These are phyloP conservation scores for Termitomyces sp. DNA, from an alignment of 768 basidiomycete species.

Conservation along the genomic window DNA sequence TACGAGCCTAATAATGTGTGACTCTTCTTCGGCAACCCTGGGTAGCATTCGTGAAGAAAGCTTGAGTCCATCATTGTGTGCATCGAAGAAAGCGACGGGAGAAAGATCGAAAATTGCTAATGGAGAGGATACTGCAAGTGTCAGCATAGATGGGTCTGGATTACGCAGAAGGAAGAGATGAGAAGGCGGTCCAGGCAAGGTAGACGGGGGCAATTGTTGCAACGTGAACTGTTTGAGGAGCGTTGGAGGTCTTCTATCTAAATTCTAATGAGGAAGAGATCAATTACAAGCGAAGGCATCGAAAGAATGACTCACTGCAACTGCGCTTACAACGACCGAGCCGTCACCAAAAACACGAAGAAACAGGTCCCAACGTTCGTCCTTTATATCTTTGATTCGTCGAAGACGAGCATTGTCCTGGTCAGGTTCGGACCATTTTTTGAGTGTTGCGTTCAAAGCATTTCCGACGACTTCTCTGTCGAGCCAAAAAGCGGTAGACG, in stretches of 20 bases:
- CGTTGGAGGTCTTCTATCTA: constrained; percentile 85
- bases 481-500: constrained; percentile 62
- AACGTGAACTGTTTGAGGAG: constrained; percentile 71
- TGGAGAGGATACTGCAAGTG: constrained; percentile 63
- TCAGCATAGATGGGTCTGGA: constrained; percentile 36
- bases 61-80: constrained; percentile 44
- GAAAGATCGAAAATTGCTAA: constrained; percentile 56
- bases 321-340: constrained; percentile 65
- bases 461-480: constrained; percentile 55
- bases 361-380: constrained; percentile 79
- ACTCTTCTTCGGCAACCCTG: constrained; percentile 39
- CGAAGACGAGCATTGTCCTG: constrained; percentile 41
- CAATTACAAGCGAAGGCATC: neutral
- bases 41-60: constrained; percentile 35
- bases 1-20: constrained; percentile 55
- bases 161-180: constrained; percentile 52
- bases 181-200: constrained; percentile 41
- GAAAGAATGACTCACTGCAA: constrained; percentile 52
- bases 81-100: constrained; percentile 59
- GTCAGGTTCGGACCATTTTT: constrained; percentile 22
- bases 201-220: constrained; percentile 51
- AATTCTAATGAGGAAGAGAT: constrained; percentile 49
- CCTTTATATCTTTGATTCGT: constrained; percentile 55
- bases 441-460: constrained; percentile 38
- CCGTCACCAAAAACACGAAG: constrained; percentile 67